These are phyloP conservation scores for Schizochytrium sp. DNA, from an alignment of 108 stramenopile genomes.

Conservation along the genomic window DNA sequence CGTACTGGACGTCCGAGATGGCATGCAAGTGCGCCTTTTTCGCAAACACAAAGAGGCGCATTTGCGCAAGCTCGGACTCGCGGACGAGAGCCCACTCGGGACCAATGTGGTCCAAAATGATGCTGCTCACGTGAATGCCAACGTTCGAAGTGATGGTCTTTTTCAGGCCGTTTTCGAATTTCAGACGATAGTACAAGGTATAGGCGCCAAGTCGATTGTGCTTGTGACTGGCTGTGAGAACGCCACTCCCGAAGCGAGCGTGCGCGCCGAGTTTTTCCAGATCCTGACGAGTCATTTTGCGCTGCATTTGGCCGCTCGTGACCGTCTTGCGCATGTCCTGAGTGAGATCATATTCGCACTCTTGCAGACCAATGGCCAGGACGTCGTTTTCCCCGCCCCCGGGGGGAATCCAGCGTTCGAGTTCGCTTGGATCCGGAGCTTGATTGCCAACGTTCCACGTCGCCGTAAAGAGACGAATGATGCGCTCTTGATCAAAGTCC, in stretches of 20 bases:
- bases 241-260: neutral
- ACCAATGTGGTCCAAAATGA: neutral
- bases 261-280: neutral
- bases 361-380: neutral
- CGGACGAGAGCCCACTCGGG: neutral
- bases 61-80: constrained; percentile 13
- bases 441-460: neutral
- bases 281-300: neutral
- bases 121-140: neutral
- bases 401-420: neutral
- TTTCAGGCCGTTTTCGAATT: constrained; percentile 6
- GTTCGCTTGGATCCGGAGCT: neutral
- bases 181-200: neutral
- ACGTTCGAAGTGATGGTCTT: constrained; percentile 13
- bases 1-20: neutral
- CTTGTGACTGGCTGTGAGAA: neutral
- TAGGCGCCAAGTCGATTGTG: neutral
- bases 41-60: neutral
- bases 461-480: neutral
- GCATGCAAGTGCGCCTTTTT: neutral
- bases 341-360: neutral
- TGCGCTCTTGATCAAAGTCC: neutral
- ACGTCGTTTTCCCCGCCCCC: neutral
- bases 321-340: neutral
- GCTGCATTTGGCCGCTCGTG: neutral